These are phyloP conservation scores for Alisma plantagoaquatica DNA, from an alignment of 106 monocot genomes.

Conservation along the genomic window DNA sequence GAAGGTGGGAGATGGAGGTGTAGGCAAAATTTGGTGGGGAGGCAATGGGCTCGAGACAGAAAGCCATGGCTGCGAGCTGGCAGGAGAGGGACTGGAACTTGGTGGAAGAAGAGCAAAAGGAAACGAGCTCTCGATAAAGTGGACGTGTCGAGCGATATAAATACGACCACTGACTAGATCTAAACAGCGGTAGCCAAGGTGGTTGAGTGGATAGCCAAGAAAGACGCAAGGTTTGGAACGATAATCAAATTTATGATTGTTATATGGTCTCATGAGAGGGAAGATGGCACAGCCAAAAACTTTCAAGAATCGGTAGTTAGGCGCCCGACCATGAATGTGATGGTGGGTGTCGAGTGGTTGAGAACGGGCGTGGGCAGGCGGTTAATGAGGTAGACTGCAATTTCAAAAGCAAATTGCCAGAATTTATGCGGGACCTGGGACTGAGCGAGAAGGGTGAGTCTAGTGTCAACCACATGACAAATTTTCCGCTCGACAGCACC, in stretches of 20 bases:
- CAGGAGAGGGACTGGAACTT: neutral
- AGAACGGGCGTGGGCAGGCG: too few relatives aligned
- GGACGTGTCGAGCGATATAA: neutral
- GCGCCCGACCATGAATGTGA: too few relatives aligned
- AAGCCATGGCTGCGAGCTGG: neutral
- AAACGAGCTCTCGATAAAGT: neutral
- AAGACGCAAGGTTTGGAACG: neutral
- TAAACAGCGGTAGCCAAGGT: neutral
- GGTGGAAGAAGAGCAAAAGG: neutral
- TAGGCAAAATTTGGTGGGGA: neutral
- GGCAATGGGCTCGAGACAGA: neutral
- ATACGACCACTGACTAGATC: neutral
- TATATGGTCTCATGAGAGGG: neutral
- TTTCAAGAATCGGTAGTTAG: too few relatives aligned
- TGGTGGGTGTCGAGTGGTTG: too few relatives aligned
- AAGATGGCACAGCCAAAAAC: neutral
- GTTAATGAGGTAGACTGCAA: too few relatives aligned
- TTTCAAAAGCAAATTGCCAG: too few relatives aligned
- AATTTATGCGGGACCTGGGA: too few relatives aligned
- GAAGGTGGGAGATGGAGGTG: too few relatives aligned
- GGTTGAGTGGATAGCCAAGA: neutral
- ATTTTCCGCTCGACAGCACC: neutral
- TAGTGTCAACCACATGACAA: neutral
- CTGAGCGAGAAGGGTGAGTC: neutral
- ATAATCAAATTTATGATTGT: neutral